Evolutionary conservation across 768 basidiomycete genomes (phyloP).

Genomic region (Boletus reticuloceps): DNA sequence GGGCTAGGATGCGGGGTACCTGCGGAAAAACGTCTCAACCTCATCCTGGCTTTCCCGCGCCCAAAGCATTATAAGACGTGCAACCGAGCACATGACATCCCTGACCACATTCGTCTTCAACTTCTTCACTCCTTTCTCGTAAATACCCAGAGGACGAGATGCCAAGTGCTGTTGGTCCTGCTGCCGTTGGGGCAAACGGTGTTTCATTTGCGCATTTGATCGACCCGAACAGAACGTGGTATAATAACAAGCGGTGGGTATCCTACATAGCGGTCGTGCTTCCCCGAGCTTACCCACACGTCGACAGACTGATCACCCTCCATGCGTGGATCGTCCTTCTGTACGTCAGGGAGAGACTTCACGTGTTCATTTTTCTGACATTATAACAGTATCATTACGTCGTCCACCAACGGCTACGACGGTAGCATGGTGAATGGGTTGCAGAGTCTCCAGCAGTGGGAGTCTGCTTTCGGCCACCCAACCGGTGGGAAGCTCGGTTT

Average conservation of each 20-base stretch:
- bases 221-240: slow-evolving; percentile 70
- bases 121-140: neutral
- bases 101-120: slow-evolving; percentile 12
- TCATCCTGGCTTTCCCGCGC: slow-evolving; percentile 4
- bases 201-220: slow-evolving; percentile 52
- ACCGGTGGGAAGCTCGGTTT: slow-evolving; percentile 58
- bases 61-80: slow-evolving; percentile 6
- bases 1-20: slow-evolving; percentile 13
- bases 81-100: slow-evolving; percentile 12
- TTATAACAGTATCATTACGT: slow-evolving; percentile 59
- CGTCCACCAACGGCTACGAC: slow-evolving; percentile 74
- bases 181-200: slow-evolving; percentile 21
- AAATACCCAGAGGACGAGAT: slow-evolving; percentile 34
- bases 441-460: slow-evolving; percentile 66
- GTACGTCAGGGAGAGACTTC: slow-evolving; percentile 33
- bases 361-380: neutral
- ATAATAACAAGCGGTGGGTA: slow-evolving; percentile 68
- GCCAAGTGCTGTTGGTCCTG: slow-evolving; percentile 49
- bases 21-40: slow-evolving; percentile 14
- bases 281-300: neutral
- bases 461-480: slow-evolving; percentile 57
- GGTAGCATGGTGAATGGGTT: slow-evolving; percentile 81
- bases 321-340: slow-evolving; percentile 70
- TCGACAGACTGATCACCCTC: slow-evolving; percentile 52
- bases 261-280: neutral